Percentiles rank a stretch among this genome's conserved stretches.
Evolutionary conservation across 768 basidiomycete genomes (phyloP).

Genomic region (Hericium erinaceus): DNA sequence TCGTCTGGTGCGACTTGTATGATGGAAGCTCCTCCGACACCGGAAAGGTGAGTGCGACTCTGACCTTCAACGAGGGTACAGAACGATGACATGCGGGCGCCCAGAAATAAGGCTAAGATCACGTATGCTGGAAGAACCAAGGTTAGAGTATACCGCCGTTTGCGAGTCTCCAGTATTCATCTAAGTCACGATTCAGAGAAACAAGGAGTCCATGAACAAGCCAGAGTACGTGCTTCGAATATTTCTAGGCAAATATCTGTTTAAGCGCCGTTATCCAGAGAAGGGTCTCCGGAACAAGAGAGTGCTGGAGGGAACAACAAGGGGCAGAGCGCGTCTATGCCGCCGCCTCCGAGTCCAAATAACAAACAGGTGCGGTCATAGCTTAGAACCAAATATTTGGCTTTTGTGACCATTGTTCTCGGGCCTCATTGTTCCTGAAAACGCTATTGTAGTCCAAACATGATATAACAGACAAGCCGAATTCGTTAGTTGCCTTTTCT

Average conservation of each 20-base stretch:
- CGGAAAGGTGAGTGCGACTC: too few relatives aligned
- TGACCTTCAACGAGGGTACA: too few relatives aligned
- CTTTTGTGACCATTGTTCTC: not conserved
- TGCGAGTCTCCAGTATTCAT: not conserved
- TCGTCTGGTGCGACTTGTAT: too few relatives aligned
- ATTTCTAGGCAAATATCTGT: not conserved
- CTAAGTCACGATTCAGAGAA: not conserved
- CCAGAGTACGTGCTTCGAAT: not conserved
- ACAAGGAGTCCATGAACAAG: not conserved
- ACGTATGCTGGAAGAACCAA: conserved; percentile 4
- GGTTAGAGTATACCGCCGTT: conserved; percentile 1
- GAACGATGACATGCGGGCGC: too few relatives aligned
- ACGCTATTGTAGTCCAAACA: not conserved
- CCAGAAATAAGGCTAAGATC: not conserved
- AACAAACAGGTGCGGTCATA: not conserved
- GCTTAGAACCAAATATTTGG: not conserved
- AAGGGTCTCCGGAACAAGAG: not conserved
- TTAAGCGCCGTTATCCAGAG: not conserved
- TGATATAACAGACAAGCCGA: not conserved
- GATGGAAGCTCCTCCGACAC: too few relatives aligned
- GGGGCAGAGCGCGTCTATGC: not conserved
- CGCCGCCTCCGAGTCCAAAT: not conserved
- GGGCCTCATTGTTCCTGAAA: not conserved
- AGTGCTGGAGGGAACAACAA: not conserved
- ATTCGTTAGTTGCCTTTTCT: not conserved